These are phyloP conservation scores for Dothiorella sarmentorum DNA, from an alignment of 2,329 filamentous ascomycete species.

Conservation along the genomic window DNA sequence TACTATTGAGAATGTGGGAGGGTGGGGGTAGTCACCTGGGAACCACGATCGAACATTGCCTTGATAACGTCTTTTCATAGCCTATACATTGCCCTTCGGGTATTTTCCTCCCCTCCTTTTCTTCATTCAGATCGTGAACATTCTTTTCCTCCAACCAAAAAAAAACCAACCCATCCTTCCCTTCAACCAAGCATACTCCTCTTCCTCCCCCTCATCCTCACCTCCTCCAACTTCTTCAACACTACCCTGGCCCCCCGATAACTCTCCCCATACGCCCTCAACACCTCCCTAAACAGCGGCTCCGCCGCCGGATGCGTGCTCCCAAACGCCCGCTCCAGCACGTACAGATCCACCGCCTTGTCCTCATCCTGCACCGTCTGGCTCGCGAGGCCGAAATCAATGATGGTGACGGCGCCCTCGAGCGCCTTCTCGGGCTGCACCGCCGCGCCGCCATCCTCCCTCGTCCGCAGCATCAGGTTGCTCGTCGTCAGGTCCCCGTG, in stretches of 20 bases:
- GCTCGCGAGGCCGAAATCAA: slow-evolving; percentile 89
- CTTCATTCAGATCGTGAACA: background rate
- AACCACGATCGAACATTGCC: too few relatives aligned
- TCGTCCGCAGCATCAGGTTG: slow-evolving; percentile 76
- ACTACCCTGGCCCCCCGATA: slow-evolving; percentile 74
- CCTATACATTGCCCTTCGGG: too few relatives aligned
- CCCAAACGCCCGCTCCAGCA: slow-evolving; percentile 88
- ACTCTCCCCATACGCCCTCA: slow-evolving; percentile 68
- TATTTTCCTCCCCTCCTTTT: background rate
- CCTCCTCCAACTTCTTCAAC: slow-evolving; percentile 81
- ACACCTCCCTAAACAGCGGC: slow-evolving; percentile 67
- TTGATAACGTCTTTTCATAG: too few relatives aligned
- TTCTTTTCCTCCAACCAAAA: background rate
- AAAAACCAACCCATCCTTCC: background rate
- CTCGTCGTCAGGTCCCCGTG: slow-evolving; percentile 97
- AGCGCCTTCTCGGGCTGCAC: slow-evolving; percentile 29
- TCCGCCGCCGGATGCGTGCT: slow-evolving; percentile 91
- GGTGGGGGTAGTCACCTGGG: too few relatives aligned
- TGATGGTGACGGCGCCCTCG: slow-evolving; percentile 77
- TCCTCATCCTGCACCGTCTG: slow-evolving; percentile 85
- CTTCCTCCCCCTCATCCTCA: slow-evolving; percentile 90
- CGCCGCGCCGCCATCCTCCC: slow-evolving; percentile 7
- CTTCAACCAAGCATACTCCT: slow-evolving; percentile 88
- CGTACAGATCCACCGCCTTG: slow-evolving; percentile 91
- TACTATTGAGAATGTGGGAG: background rate